Evolutionary conservation across 805 yeast genomes (phyloP).

Genomic region (Komagataella ulmi): DNA sequence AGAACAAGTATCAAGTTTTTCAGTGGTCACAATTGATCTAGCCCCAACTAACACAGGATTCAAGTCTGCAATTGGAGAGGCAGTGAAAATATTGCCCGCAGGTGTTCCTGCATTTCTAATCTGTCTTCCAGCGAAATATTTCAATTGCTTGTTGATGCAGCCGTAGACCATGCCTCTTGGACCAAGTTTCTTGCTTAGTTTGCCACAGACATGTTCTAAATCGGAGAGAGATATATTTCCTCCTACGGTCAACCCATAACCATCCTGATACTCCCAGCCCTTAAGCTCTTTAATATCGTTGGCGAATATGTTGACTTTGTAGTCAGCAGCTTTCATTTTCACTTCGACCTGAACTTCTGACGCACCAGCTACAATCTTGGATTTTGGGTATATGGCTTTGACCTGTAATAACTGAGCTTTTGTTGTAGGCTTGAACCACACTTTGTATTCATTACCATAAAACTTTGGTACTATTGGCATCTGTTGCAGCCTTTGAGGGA

Average conservation of each 20-base stretch:
- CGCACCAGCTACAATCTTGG: constrained; percentile 32
- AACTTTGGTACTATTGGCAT: constrained; percentile 16
- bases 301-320: constrained; percentile 24
- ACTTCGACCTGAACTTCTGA: constrained; percentile 34
- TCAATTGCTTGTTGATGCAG: constrained; percentile 26
- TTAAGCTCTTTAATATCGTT: constrained; percentile 28
- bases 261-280: constrained; percentile 21
- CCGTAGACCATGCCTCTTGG: constrained; percentile 20
- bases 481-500: constrained; percentile 22
- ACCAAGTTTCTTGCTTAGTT: constrained; percentile 11
- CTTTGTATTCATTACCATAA: constrained; percentile 22
- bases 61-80: constrained; percentile 34
- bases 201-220: constrained; percentile 22
- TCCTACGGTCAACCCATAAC: constrained; percentile 27
- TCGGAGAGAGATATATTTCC: constrained; percentile 26
- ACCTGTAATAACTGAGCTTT: constrained; percentile 22
- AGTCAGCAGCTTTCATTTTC: constrained; percentile 26
- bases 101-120: constrained; percentile 36
- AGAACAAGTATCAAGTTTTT: constrained; percentile 12
- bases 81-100: constrained; percentile 35
- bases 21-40: constrained; percentile 23
- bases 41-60: constrained; percentile 31
- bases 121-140: constrained; percentile 34
- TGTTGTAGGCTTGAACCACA: constrained; percentile 32
- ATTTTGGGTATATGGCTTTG: constrained; percentile 18